Conservation (phyloP, 1,284 basidiomycete genomes). For the Cryptococcus jaspeensis region DNA sequence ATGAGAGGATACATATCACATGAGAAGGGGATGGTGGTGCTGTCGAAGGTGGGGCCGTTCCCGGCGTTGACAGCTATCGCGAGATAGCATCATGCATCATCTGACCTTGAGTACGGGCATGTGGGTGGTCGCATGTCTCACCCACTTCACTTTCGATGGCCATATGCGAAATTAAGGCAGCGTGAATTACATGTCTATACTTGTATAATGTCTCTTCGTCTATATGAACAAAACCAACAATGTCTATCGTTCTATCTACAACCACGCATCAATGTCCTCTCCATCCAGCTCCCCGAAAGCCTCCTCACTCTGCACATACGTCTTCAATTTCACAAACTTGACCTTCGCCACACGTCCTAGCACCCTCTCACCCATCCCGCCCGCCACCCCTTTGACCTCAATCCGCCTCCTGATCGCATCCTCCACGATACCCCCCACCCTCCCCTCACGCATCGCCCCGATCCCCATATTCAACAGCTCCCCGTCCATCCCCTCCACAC, state of each 20-base stretch:
- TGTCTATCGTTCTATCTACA: neutral
- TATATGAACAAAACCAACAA: neutral
- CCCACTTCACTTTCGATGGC: too few relatives aligned
- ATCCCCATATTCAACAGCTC: conserved; percentile 18
- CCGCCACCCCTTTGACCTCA: conserved; percentile 8
- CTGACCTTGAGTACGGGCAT: too few relatives aligned
- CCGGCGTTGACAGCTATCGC: conserved; percentile 55
- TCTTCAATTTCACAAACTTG: conserved; percentile 1
- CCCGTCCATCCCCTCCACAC: conserved; percentile 13
- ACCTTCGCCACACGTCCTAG: neutral
- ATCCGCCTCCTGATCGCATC: conserved; percentile 7
- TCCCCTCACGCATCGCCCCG: conserved; percentile 2
- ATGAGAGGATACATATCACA: conserved; percentile 96
- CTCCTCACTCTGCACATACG: conserved; percentile 8
- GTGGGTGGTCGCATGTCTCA: too few relatives aligned
- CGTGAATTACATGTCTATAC: too few relatives aligned
- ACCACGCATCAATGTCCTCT: conserved; percentile 2
- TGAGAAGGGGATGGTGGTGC: conserved; percentile 86
- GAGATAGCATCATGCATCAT: conserved; percentile 16
- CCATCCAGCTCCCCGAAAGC: conserved; percentile 2
- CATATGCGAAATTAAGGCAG: too few relatives aligned
- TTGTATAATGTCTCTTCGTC: neutral
- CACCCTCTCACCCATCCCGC: neutral
- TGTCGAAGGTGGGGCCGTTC: conserved; percentile 79
- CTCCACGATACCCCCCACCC: conserved; percentile 5